Percentiles rank a stretch among this genome's conserved stretches.
phyloP scores from a whole-genome alignment of 805 yeast genomes.

The Nakazawaea ambrosiae region DNA sequence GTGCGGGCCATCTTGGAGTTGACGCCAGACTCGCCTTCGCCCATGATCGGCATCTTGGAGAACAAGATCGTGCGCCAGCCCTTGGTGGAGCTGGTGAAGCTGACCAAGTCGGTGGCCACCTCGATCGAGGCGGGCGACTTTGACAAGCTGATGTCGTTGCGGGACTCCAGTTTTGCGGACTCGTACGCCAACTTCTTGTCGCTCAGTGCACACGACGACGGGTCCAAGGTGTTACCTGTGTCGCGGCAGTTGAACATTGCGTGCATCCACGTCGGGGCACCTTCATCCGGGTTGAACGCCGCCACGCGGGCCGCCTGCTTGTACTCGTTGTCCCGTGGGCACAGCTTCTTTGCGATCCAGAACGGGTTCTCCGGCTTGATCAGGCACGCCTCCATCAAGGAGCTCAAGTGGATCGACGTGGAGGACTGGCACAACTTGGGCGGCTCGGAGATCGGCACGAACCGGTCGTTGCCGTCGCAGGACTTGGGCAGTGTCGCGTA shows the following conservation, averaged over 20 bases:
- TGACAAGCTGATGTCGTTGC: slow-evolving; percentile 75
- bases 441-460: slow-evolving; percentile 96
- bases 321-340: slow-evolving; percentile 86
- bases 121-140: slow-evolving; percentile 79
- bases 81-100: slow-evolving; percentile 80
- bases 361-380: slow-evolving; percentile 92
- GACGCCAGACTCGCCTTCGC: slow-evolving; percentile 89
- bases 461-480: slow-evolving; percentile 74
- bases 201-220: slow-evolving; percentile 63
- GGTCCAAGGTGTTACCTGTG: slow-evolving; percentile 50
- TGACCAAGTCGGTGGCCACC: slow-evolving; percentile 83
- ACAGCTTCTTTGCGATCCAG: slow-evolving; percentile 81
- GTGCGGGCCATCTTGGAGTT: slow-evolving; percentile 85
- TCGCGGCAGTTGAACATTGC: slow-evolving; percentile 67
- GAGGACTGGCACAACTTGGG: slow-evolving; percentile 87
- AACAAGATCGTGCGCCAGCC: slow-evolving; percentile 82
- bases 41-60: slow-evolving; percentile 85
- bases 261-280: slow-evolving; percentile 91
- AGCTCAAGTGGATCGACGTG: slow-evolving; percentile 75
- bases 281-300: slow-evolving; percentile 93
- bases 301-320: slow-evolving; percentile 88
- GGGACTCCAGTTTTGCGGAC: slow-evolving; percentile 86
- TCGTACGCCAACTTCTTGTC: slow-evolving; percentile 66
- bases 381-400: slow-evolving; percentile 77
- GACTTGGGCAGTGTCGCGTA: slow-evolving; percentile 90